A percentile compares a stretch with the other conserved stretches of the same genome.
These are phyloP conservation scores for Evansstolkia leycettana DNA, from an alignment of 495 filamentous ascomycete species.

Conservation along the genomic window DNA sequence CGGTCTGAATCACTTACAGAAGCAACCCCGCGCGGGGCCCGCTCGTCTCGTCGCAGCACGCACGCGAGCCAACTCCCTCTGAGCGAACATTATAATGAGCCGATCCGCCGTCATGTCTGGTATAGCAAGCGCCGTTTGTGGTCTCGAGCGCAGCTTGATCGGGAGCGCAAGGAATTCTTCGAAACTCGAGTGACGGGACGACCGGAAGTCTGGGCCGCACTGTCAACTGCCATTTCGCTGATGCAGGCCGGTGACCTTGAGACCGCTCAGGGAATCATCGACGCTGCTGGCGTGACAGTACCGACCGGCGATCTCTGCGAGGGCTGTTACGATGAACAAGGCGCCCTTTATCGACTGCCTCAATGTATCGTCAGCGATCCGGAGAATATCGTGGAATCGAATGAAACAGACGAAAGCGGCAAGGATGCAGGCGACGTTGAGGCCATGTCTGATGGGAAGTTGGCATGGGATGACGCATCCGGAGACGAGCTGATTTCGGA, in stretches of 20 bases:
- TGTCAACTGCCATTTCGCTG: conserved; percentile 52
- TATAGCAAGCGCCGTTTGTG: conserved; percentile 37
- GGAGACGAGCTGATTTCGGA: conserved; percentile 36
- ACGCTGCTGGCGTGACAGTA: conserved; percentile 67
- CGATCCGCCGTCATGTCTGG: conserved; percentile 39
- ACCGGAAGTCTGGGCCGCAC: conserved; percentile 64
- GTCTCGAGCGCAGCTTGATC: conserved; percentile 36
- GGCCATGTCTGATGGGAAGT: conserved; percentile 34
- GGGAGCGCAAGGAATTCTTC: conserved; percentile 56
- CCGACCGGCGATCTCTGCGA: conserved; percentile 60
- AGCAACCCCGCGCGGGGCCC: conserved; percentile 8
- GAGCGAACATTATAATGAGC: conserved; percentile 37
- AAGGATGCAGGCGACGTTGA: conserved; percentile 33
- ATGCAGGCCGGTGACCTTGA: conserved; percentile 47
- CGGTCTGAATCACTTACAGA: conserved; percentile 2
- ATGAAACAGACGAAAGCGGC: conserved; percentile 9
- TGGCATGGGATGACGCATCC: conserved; percentile 28
- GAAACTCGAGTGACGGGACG: conserved; percentile 72
- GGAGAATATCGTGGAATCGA: conserved; percentile 44
- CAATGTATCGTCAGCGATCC: conserved; percentile 69
- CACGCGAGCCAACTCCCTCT: conserved; percentile 10
- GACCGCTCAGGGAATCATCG: conserved; percentile 66
- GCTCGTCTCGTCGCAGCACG: conserved; percentile 5
- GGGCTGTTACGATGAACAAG: conserved; percentile 68
- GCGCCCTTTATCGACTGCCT: conserved; percentile 64